A percentile compares a stretch with the other conserved stretches of the same genome.
These are phyloP conservation scores for Penicillium verrucosum DNA, from an alignment of 2,329 filamentous ascomycete species.

Conservation along the genomic window DNA sequence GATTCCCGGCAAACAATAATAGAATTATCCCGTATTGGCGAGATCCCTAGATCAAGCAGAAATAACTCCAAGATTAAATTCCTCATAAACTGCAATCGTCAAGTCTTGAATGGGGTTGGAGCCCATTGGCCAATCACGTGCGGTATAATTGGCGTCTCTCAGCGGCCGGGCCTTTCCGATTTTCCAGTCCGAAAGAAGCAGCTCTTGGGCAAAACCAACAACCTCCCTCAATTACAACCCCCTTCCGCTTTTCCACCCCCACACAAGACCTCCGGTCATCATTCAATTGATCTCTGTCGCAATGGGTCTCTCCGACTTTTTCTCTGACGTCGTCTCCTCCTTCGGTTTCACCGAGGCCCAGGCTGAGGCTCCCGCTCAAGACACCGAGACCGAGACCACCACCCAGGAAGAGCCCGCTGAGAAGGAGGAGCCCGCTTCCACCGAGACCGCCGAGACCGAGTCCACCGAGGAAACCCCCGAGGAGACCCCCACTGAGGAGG, in stretches of 20 bases:
- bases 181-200: conserved; percentile 37
- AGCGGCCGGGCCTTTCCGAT: conserved; percentile 42
- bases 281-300: conserved; percentile 35
- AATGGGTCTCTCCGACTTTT: conserved; percentile 65
- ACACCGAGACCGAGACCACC: conserved; percentile 48
- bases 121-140: conserved; percentile 40
- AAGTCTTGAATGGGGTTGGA: background rate
- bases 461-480: conserved; percentile 45
- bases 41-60: background rate
- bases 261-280: conserved; percentile 28
- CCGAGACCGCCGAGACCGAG: conserved; percentile 31
- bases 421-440: conserved; percentile 32
- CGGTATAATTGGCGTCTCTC: conserved; percentile 36
- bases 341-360: conserved; percentile 60
- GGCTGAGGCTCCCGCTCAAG: conserved; percentile 57
- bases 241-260: conserved; percentile 24
- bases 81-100: background rate
- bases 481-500: conserved; percentile 48
- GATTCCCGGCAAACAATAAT: background rate
- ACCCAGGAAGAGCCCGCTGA: conserved; percentile 43
- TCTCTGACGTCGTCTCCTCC: conserved; percentile 63
- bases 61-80: background rate
- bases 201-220: conserved; percentile 36
- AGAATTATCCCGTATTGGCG: too few species aligned
- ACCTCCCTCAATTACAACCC: conserved; percentile 33